Base-by-base conservation (phyloP, 2,329 filamentous ascomycete genomes). In the Corynespora cassiicola region DNA sequence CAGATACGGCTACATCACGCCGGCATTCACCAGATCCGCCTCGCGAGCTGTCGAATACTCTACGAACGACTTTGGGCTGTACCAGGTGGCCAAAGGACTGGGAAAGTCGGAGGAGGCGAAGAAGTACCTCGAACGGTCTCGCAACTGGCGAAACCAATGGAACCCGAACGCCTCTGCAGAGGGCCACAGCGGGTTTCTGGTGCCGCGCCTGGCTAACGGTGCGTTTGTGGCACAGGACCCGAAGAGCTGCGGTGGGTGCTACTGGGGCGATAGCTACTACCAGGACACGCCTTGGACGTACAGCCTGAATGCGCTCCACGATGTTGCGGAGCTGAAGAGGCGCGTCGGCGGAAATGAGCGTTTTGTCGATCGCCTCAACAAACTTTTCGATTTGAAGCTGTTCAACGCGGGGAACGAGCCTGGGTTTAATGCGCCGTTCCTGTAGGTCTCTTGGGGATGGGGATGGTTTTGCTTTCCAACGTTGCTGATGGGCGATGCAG, bases 131-230 rank as follows among this genome's bases (percentile, higher is more conserved):
- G 69, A 76, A 29, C 78, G 85, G 7, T 85, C 82, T 1, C 73
- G 77, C 7, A 84, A 87, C 54, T 89, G 86, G 86, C 76, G 81
- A 11, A 87, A 87, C 55, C 84, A 88, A 49, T 89, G 84, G 84
- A 84, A 88, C 58, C 58, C 75, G 0, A 61, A 78, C 30, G 75
- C 81, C 28, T 72, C 70, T 1, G 80, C 80, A 0, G 72, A 85
- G 0, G 78, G 77, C 4, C 86, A 85, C 63, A 75, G 69, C 0
- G 85, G 85, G 0, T 88, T 88, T 58, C 68, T 88, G 4, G 84
- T 83, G 0, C 85, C 86, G 0, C 75, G 81, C n/a, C 66, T 70
- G 37, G 48, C 69, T 9, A 68, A 72, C 12, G 73, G 75, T 1
- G 72, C 71, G 5, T 81, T 84, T 50, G 58, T 71, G 7, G 61